Percentiles rank a stretch among this genome's conserved stretches.
These are phyloP conservation scores for Mortierella antarctica DNA, from an alignment of 192 early-diverging fungal species.

Conservation along the genomic window DNA sequence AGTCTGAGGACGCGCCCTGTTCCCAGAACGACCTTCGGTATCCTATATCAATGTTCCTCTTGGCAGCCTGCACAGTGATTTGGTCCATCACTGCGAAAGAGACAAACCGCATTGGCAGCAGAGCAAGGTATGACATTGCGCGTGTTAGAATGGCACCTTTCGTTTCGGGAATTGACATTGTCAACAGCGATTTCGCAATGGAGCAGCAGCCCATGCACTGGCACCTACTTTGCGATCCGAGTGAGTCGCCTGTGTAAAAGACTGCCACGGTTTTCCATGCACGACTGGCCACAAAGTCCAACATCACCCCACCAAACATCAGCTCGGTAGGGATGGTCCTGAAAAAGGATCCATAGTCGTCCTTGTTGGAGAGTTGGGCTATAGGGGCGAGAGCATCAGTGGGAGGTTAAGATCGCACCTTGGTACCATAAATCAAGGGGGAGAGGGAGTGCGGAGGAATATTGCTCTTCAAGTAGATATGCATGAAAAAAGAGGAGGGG, in stretches of 20 bases:
- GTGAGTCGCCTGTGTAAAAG: conserved; percentile 57
- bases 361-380: conserved; percentile 61
- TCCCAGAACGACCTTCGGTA: conserved; percentile 54
- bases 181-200: neutral
- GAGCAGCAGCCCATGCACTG: neutral
- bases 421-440: too few species aligned
- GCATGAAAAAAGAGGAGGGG: too few species aligned
- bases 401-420: too few species aligned
- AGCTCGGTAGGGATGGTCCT: conserved; percentile 65
- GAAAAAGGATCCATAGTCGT: conserved; percentile 62
- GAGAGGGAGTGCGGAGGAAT: too few species aligned
- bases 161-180: neutral
- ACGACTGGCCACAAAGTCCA: conserved; percentile 58
- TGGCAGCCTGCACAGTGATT: conserved; percentile 34
- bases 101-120: neutral
- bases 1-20: conserved; percentile 31
- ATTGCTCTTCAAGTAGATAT: too few species aligned
- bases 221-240: conserved; percentile 57
- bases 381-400: too few species aligned
- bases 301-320: conserved; percentile 60
- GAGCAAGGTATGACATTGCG: neutral
- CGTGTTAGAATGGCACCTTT: neutral
- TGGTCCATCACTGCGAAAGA: conserved; percentile 54
- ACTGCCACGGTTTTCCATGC: conserved; percentile 59
- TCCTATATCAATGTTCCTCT: conserved; percentile 45